phyloP scores from a whole-genome alignment of 1,284 basidiomycete genomes.

The Apiotrichum montevideense region DNA sequence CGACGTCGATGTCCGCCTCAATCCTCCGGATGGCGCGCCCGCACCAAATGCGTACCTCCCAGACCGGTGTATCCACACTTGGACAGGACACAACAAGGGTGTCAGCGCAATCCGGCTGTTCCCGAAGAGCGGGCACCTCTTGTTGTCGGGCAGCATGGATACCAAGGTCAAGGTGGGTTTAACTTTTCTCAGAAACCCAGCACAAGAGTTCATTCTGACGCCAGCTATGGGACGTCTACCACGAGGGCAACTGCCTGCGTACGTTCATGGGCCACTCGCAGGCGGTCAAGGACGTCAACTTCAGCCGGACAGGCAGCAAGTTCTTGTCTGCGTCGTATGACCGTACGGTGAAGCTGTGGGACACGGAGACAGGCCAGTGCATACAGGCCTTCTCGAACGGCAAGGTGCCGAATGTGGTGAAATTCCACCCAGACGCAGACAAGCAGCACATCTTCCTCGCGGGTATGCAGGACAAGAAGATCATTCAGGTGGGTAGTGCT shows the following conservation, averaged over 20 bases:
- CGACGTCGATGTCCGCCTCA: constrained; percentile 58
- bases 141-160: constrained; percentile 95
- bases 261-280: constrained; percentile 97
- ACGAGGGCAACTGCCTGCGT: constrained; percentile 89
- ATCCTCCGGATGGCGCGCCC: constrained; percentile 63
- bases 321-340: constrained; percentile 95
- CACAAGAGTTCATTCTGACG: not conserved
- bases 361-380: constrained; percentile 93
- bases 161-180: constrained; percentile 76
- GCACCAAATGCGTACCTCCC: constrained; percentile 90
- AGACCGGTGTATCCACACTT: constrained; percentile 92
- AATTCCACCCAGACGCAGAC: constrained; percentile 91
- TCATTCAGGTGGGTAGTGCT: constrained; percentile 59
- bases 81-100: constrained; percentile 95
- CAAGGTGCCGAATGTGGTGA: constrained; percentile 90
- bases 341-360: constrained; percentile 97
- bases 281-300: constrained; percentile 91
- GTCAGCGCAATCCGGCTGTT: constrained; percentile 90
- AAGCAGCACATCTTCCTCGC: constrained; percentile 95
- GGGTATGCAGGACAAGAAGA: constrained; percentile 99
- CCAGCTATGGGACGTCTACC: constrained; percentile 93
- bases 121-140: constrained; percentile 84
- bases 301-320: constrained; percentile 82
- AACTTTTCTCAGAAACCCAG: not conserved
- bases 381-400: constrained; percentile 92